Conservation (phyloP, 352 stramenopile genomes). For the Globisporangium viniferum region DNA sequence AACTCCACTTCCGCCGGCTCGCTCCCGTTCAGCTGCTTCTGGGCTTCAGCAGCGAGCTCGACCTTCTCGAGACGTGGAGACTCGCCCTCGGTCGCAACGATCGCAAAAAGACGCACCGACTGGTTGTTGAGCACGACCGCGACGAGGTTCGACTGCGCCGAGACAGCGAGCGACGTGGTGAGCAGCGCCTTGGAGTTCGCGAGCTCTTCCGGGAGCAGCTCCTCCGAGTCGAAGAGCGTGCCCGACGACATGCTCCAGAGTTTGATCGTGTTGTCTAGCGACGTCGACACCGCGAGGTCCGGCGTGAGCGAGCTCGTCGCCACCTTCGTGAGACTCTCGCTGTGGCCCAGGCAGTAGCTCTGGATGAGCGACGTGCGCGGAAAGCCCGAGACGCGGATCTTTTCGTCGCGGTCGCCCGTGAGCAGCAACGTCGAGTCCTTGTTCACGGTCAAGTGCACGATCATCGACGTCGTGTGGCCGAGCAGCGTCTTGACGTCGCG, state of each 20-base stretch:
- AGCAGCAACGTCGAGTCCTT: constrained; percentile 55
- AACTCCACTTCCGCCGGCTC: constrained; percentile 54
- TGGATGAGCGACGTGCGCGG: constrained; percentile 68
- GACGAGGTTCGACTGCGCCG: constrained; percentile 51
- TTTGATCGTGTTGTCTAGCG: constrained; percentile 81
- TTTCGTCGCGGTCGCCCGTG: constrained; percentile 81
- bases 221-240: constrained; percentile 49
- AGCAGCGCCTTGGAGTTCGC: constrained; percentile 42
- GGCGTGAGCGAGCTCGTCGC: constrained; percentile 39
- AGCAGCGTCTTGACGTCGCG: constrained; percentile 72
- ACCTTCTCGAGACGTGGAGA: constrained; percentile 26
- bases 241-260: constrained; percentile 62
- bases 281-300: constrained; percentile 63
- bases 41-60: constrained; percentile 20
- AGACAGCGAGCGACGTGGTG: constrained; percentile 58
- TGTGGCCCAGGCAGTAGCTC: constrained; percentile 83
- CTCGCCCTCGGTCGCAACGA: constrained; percentile 25
- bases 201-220: constrained; percentile 31
- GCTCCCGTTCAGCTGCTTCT: constrained; percentile 36
- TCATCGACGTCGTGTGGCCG: constrained; percentile 85
- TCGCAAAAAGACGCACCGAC: constrained; percentile 51
- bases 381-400: constrained; percentile 83
- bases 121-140: constrained; percentile 50
- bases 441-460: constrained; percentile 68
- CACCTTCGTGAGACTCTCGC: constrained; percentile 61